Conservation (phyloP, 768 basidiomycete species). For the Sporobolomyces roseus region DNA sequence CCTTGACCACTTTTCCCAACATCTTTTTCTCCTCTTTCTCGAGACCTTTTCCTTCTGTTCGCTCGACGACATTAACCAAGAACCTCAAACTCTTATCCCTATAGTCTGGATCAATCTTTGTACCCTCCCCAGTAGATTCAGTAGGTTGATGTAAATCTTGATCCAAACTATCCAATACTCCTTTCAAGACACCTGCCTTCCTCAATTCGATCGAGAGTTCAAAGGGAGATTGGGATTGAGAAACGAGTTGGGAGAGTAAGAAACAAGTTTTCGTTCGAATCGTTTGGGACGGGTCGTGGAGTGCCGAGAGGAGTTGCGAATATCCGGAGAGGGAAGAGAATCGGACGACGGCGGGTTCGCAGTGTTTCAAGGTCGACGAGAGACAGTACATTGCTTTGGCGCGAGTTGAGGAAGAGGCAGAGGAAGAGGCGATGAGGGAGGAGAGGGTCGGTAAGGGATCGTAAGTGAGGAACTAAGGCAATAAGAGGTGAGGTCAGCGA, state of each 20-base stretch:
- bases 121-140: slow-evolving; percentile 31
- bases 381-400: slow-evolving; percentile 71
- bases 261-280: slow-evolving; percentile 76
- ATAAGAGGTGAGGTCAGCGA: background rate
- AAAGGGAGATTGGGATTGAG: slow-evolving; percentile 50
- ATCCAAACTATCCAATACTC: slow-evolving; percentile 31
- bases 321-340: slow-evolving; percentile 50
- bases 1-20: slow-evolving; percentile 3
- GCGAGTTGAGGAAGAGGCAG: slow-evolving; percentile 39
- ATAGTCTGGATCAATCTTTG: slow-evolving; percentile 41
- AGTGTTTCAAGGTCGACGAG: slow-evolving; percentile 75
- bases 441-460: slow-evolving; percentile 66
- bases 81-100: slow-evolving; percentile 42
- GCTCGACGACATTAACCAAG: slow-evolving; percentile 31
- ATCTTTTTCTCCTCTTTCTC: slow-evolving; percentile 21
- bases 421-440: slow-evolving; percentile 59
- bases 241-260: slow-evolving; percentile 67
- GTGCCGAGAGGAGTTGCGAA: background rate
- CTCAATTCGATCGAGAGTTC: slow-evolving; percentile 19
- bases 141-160: slow-evolving; percentile 18
- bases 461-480: slow-evolving; percentile 49
- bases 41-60: slow-evolving; percentile 19
- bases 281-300: slow-evolving; percentile 65
- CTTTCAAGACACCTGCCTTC: slow-evolving; percentile 13
- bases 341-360: slow-evolving; percentile 60